phyloP scores from a whole-genome alignment of 1,139 yeast genomes.

The Sugiyamaella castrensis region DNA sequence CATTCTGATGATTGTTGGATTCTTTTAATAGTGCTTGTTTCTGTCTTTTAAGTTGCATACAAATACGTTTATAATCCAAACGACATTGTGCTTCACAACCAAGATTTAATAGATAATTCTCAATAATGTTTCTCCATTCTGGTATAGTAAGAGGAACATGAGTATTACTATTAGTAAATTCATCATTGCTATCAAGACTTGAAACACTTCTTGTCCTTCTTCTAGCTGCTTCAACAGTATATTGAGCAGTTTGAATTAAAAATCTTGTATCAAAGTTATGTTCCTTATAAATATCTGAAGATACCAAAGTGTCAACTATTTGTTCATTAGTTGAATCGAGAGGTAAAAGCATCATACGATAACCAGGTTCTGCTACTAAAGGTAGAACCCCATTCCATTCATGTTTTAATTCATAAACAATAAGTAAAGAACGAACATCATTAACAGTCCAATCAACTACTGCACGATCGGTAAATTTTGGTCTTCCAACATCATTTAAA shows the following conservation, averaged over 20 bases:
- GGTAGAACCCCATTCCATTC: constrained; percentile 57
- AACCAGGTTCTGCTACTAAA: constrained; percentile 40
- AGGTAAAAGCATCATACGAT: constrained; percentile 48
- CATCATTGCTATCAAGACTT: not conserved
- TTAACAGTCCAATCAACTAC: constrained; percentile 63
- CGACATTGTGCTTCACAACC: constrained; percentile 71
- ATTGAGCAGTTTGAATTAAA: constrained; percentile 54
- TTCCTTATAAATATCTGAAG: constrained; percentile 58
- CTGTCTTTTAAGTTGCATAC: constrained; percentile 43
- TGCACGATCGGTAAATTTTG: constrained; percentile 56
- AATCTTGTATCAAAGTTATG: constrained; percentile 52
- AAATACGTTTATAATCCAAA: constrained; percentile 51
- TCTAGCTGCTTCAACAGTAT: constrained; percentile 57
- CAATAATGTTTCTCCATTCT: constrained; percentile 69
- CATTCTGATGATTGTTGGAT: constrained; percentile 3
- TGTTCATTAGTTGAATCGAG: constrained; percentile 48
- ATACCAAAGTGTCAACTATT: constrained; percentile 48
- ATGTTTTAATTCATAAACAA: constrained; percentile 47
- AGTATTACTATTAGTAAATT: not conserved
- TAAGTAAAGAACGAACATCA: constrained; percentile 59
- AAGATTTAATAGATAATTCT: constrained; percentile 58
- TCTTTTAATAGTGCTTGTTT: constrained; percentile 30
- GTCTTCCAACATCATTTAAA: constrained; percentile 52
- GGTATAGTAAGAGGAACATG: constrained; percentile 38
- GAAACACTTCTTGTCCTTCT: constrained; percentile 38